Conservation (phyloP, 208 protist genomes). For the Angomonas deanei region DNA sequence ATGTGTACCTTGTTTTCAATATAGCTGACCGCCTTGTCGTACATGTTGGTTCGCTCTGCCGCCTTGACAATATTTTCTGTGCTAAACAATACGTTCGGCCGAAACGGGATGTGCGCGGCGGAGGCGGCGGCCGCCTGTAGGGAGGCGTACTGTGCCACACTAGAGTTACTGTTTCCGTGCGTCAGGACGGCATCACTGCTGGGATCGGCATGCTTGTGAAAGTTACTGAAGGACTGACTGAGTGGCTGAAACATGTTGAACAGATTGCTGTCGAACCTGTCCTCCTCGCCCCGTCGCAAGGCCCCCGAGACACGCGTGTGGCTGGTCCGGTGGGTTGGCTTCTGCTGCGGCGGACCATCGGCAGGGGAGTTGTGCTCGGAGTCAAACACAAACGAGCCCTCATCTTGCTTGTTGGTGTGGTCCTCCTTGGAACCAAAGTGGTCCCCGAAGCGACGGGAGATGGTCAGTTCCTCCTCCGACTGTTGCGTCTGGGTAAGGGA, state of each 20-base stretch:
- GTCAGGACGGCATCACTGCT: background rate
- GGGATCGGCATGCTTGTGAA: background rate
- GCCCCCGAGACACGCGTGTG: background rate
- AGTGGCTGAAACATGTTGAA: conserved; percentile 1
- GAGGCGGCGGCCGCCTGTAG: background rate
- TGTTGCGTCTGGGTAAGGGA: background rate
- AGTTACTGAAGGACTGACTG: background rate
- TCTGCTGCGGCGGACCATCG: background rate
- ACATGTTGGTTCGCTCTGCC: conserved; percentile 81
- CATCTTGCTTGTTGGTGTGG: background rate
- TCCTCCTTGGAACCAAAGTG: conserved; percentile 13
- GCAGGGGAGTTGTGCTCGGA: conserved; percentile 13
- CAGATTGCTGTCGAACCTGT: background rate
- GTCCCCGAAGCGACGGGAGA: conserved; percentile 10
- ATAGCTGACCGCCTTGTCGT: conserved; percentile 87
- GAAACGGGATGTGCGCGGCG: conserved; percentile 30
- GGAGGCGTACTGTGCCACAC: background rate
- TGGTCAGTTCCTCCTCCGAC: conserved; percentile 10
- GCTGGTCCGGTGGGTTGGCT: background rate
- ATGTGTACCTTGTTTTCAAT: conserved; percentile 68
- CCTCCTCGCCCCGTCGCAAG: background rate
- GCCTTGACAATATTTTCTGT: conserved; percentile 78
- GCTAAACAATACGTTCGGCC: conserved; percentile 73
- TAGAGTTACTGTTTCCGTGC: background rate
- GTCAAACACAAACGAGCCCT: conserved; percentile 28